Base-by-base conservation (phyloP, 2,329 filamentous ascomycete genomes). In the Talaromyces islandicus region DNA sequence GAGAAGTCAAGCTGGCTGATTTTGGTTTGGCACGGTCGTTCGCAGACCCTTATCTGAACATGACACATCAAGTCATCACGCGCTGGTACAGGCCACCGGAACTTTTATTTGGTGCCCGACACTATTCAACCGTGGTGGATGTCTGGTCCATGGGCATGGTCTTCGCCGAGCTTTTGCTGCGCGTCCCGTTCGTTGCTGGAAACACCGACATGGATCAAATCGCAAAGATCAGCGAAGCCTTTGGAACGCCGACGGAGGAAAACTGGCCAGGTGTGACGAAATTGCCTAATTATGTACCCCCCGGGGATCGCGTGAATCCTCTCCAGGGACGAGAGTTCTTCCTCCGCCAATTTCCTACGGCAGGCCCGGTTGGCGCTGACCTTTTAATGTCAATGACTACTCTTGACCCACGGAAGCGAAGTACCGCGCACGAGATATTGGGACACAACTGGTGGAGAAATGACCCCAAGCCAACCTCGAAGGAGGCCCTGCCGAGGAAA, bases 71-170 rank as follows among this genome's bases (percentile, higher is more conserved):
- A 70, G 93, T 97, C 65, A 96, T 99, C 73, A 99, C 94, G 19
- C 87, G 92, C 65, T 99, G 94, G 92, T 99, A 97, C 79, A 85
- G 93, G 1, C 92, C 94, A 0, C 92, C 92, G 0, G 94, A 99
- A 80, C 84, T 99, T 24, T 86, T 97, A 64, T 97, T 93, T 71
- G 92, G 92, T 61, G 91, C 92, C 2, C 85, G 86, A 60, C 90
- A 94, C 77, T 99, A 99, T 78, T 88, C 87, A 50, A 92, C 92
- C 25, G 90, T 88, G 7, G 94, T 97, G 21, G 94, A 99, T 72
- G 82, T 99, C 61, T 99, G 94, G 93, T 92, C 89, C 54, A 89
- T 96, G 59, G 94, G 91, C 54, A 87, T 91, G 71, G 92, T 99
- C 11, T 94, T 99, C 67, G 93, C 92, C 30, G 94, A 99, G 76